Percentiles rank a stretch among this genome's conserved stretches.
Evolutionary conservation across 148 eudicot genomes (phyloP).

Genomic region (Silene conica): DNA sequence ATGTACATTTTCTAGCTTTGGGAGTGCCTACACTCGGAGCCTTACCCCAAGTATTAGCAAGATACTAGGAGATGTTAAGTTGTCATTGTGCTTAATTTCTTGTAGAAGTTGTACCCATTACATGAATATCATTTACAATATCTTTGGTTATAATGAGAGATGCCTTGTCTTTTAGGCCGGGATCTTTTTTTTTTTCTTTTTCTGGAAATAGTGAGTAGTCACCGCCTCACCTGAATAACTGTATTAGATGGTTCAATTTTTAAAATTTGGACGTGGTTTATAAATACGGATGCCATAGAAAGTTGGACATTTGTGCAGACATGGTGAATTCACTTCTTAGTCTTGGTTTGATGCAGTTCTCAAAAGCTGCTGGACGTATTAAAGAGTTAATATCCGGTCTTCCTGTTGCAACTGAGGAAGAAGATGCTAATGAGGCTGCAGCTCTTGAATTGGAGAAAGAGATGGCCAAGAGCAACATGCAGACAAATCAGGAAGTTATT

Average conservation of each 20-base stretch:
- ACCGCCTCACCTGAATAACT: not conserved
- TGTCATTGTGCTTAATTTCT: not conserved
- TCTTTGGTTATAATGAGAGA: not conserved
- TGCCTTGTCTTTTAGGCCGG: not conserved
- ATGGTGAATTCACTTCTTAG: too few relatives aligned
- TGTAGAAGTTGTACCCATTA: not conserved
- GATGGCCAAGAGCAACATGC: constrained; percentile 24
- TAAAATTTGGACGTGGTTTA: too few relatives aligned
- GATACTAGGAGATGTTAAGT: not conserved
- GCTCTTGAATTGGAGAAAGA: constrained; percentile 48
- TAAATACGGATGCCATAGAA: not conserved
- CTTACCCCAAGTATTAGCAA: not conserved
- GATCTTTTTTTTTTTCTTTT: too few relatives aligned
- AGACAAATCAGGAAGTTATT: constrained; percentile 26
- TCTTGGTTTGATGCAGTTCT: constrained; percentile 57
- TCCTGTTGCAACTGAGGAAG: constrained; percentile 73
- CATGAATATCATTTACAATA: not conserved
- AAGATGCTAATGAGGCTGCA: constrained; percentile 81
- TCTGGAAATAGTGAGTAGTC: not conserved
- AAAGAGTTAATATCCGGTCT: constrained; percentile 70
- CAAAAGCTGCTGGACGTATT: constrained; percentile 68
- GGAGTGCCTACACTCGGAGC: not conserved
- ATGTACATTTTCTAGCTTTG: not conserved
- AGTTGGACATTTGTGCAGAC: too few relatives aligned
- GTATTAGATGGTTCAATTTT: not conserved